These are phyloP conservation scores for Ophiostoma sp. DNA, from an alignment of 2,329 filamentous ascomycete species.

Conservation along the genomic window DNA sequence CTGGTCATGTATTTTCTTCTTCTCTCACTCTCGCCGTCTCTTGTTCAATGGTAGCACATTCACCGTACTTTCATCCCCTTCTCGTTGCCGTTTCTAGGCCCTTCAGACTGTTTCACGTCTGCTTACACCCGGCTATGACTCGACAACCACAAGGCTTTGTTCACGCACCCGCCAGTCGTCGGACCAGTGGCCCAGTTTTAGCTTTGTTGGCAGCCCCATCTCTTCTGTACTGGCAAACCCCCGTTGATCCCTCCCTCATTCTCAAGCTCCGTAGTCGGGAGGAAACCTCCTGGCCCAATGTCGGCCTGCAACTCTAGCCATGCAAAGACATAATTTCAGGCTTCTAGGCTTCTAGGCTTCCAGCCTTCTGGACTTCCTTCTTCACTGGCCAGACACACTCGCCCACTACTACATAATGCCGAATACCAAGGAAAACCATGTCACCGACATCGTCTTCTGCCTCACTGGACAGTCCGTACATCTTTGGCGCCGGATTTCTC, in stretches of 20 bases:
- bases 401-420: no score
- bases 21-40: neutral
- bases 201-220: neutral
- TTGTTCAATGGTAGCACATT: neutral
- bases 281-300: neutral
- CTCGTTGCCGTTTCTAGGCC: neutral
- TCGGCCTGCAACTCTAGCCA: neutral
- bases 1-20: neutral
- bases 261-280: conserved; percentile 8
- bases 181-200: neutral
- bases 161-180: neutral
- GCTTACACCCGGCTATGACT: neutral
- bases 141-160: neutral
- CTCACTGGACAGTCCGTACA: neutral
- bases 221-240: no score
- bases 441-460: neutral
- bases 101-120: neutral
- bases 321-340: neutral
- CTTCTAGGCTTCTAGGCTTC: neutral
- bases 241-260: neutral
- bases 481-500: neutral
- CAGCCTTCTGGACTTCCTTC: no score
- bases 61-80: conserved; percentile 8
- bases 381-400: no score
- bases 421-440: neutral